Evolutionary conservation across 2,329 filamentous ascomycete genomes (phyloP).

Genomic region (Calonectria hongkongensis): DNA sequence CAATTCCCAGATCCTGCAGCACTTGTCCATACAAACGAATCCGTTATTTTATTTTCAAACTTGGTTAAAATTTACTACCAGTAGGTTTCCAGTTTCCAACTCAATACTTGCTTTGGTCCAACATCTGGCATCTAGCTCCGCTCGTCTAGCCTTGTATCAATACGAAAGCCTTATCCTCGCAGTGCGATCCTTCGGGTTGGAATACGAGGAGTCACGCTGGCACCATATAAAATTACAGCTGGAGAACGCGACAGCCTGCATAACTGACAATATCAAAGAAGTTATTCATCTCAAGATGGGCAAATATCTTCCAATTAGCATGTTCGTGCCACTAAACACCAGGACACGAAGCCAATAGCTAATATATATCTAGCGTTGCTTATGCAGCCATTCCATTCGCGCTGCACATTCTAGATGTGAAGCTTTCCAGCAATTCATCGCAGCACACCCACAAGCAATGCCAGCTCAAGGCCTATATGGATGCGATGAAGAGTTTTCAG

Average conservation of each 20-base stretch:
- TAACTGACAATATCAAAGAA: slow-evolving; percentile 41
- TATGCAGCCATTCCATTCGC: slow-evolving; percentile 37
- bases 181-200: not conserved
- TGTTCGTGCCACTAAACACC: slow-evolving; percentile 24
- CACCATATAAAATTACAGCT: slow-evolving; percentile 14
- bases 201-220: not conserved
- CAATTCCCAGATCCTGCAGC: slow-evolving; percentile 24
- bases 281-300: slow-evolving; percentile 33
- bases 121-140: slow-evolving; percentile 20
- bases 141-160: slow-evolving; percentile 39
- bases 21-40: slow-evolving; percentile 3
- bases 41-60: slow-evolving; percentile 36
- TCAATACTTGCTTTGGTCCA: not conserved
- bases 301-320: slow-evolving; percentile 42
- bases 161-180: slow-evolving; percentile 34
- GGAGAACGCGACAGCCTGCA: slow-evolving; percentile 21
- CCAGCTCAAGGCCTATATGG: slow-evolving; percentile 33
- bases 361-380: slow-evolving; percentile 24
- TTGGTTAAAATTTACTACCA: slow-evolving; percentile 43
- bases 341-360: not conserved
- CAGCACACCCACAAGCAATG: slow-evolving; percentile 40
- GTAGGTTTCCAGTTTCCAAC: slow-evolving; percentile 7
- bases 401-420: slow-evolving; percentile 39
- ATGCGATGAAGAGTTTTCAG: slow-evolving; percentile 36
- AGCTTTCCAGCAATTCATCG: slow-evolving; percentile 31